Conservation (phyloP, 2,329 filamentous ascomycete species). For the Pyrenochaeta sp. region DNA sequence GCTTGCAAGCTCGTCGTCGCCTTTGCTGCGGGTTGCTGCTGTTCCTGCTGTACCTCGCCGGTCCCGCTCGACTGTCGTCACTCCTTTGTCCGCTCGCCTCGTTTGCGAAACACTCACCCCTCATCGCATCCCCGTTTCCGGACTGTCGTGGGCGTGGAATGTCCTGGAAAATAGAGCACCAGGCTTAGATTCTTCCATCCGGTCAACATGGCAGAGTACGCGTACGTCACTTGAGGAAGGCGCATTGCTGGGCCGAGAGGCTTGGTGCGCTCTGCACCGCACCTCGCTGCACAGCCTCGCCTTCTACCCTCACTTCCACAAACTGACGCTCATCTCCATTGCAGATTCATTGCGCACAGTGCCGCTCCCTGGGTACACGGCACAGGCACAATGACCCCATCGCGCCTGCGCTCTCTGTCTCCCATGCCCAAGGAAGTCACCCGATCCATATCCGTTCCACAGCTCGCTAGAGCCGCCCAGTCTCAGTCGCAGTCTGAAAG, state of each 20-base stretch:
- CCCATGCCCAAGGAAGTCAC: slow-evolving; percentile 49
- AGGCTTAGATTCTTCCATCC: slow-evolving; percentile 6
- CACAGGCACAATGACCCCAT: slow-evolving; percentile 46
- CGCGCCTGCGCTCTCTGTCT: slow-evolving; percentile 46
- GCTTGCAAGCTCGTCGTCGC: too few species aligned
- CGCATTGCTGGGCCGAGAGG: slow-evolving; percentile 7
- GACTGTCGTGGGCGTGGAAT: slow-evolving; percentile 14
- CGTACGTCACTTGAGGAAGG: slow-evolving; percentile 25
- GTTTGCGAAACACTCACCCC: slow-evolving; percentile 8
- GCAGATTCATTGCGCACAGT: slow-evolving; percentile 43
- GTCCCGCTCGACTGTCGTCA: slow-evolving; percentile 37
- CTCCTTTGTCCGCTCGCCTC: slow-evolving; percentile 41
- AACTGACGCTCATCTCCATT: slow-evolving; percentile 18
- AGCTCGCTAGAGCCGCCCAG: slow-evolving; percentile 40
- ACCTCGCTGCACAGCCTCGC: not conserved
- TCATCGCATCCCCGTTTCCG: slow-evolving; percentile 2
- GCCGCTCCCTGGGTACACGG: slow-evolving; percentile 46
- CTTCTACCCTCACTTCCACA: not conserved
- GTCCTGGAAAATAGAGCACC: slow-evolving; percentile 7
- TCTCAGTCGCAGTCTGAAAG: slow-evolving; percentile 55
- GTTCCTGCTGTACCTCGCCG: slow-evolving; percentile 1
- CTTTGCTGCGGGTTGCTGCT: too few species aligned
- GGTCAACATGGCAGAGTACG: slow-evolving; percentile 33
- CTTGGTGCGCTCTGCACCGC: not conserved
- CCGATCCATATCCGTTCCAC: slow-evolving; percentile 48